Evolutionary conservation across 495 filamentous ascomycete genomes (phyloP), one percentile per base, ranked within the genome.

Genomic region (Aspergillus mulundensis): DNA sequence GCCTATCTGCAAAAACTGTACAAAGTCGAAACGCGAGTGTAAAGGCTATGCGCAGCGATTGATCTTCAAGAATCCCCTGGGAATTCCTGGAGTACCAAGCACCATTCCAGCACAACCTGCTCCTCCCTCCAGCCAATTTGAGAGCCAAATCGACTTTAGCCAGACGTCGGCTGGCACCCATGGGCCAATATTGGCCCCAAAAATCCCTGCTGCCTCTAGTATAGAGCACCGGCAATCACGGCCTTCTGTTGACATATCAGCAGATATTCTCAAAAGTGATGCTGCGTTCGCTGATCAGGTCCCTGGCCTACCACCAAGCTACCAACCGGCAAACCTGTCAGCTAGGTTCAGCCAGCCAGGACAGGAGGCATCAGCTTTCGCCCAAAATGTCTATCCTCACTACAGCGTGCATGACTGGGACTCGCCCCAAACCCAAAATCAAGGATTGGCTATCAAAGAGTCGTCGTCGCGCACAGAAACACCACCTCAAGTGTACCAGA

Each of bases 1-100:
- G 53, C 94, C 93, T 5, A 91, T 84, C 15, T 97, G 94, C 74
- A 83, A 80, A 57, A 91, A 97, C 67, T 98, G 94, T 73, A 84
- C 92, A 69, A 97, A 96, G 66, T 96, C 93, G 11, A 96, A 94
- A 69, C 84, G 94, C 11, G 78, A 86, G 39, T 98, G 94, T 68
- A 92, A 97, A 71, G 94, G 94, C 36, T 98, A 98, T 75, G 95
- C 87, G 60, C 91, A 91, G 66, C 83, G 90, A 43, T 86, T 98
- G 32, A 78, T 96, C 39, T 97, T 98, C 80, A 97, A 95, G 70
- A 84, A 93, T 54, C 90, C 91, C 8, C 74, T 91, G 50, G 84
- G 86, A 3, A 73, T 83, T 63, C 69, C 28, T 71, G 72, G 61
- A 65, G 67, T 41, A 64, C 69, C 19, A 58, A 69, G 10, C 56